These are phyloP conservation scores for Pezicula carpinea DNA, from an alignment of 2,329 filamentous ascomycete genomes.

Conservation along the genomic window DNA sequence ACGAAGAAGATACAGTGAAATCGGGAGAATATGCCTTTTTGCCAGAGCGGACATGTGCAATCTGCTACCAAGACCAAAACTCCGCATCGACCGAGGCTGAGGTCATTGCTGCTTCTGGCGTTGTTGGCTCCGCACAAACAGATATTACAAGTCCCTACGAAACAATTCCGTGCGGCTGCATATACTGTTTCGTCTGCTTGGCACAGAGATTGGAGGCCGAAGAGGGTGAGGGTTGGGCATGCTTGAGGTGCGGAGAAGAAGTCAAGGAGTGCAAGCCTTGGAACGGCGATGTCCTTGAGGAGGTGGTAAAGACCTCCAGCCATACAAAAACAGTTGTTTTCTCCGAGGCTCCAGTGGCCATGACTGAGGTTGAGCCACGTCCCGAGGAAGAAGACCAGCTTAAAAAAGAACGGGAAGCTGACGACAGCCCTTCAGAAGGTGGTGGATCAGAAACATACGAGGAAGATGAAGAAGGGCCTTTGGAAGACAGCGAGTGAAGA, in stretches of 20 bases:
- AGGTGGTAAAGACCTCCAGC: slow-evolving; percentile 31
- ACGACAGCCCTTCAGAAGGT: slow-evolving; percentile 1
- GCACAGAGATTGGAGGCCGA: slow-evolving; percentile 85
- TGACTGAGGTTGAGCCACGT: slow-evolving; percentile 17
- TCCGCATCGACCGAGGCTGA: slow-evolving; percentile 68
- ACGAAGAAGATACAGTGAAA: slow-evolving; percentile 47
- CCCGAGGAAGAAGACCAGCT: slow-evolving; percentile 10
- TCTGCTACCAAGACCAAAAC: slow-evolving; percentile 95
- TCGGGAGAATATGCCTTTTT: slow-evolving; percentile 78
- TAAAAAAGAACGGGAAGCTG: slow-evolving; percentile 4
- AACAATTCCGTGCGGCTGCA: slow-evolving; percentile 78
- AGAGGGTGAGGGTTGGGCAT: slow-evolving; percentile 91
- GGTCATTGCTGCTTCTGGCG: slow-evolving; percentile 67
- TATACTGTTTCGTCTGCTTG: slow-evolving; percentile 97
- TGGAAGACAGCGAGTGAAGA: too few relatives aligned
- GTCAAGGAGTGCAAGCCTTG: slow-evolving; percentile 86
- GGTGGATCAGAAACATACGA: slow-evolving; percentile 20
- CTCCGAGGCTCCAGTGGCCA: slow-evolving; percentile 35
- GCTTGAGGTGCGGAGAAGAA: slow-evolving; percentile 79
- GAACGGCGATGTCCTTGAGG: slow-evolving; percentile 79
- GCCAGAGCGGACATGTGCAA: slow-evolving; percentile 90
- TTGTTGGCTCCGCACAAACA: slow-evolving; percentile 82
- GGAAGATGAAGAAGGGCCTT: slow-evolving; percentile 20
- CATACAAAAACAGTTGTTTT: slow-evolving; percentile 58
- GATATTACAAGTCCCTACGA: slow-evolving; percentile 97